A percentile compares a stretch with the other conserved stretches of the same genome.
Conservation (phyloP, 139 green algal species). For the Coelastrella sp. region DNA sequence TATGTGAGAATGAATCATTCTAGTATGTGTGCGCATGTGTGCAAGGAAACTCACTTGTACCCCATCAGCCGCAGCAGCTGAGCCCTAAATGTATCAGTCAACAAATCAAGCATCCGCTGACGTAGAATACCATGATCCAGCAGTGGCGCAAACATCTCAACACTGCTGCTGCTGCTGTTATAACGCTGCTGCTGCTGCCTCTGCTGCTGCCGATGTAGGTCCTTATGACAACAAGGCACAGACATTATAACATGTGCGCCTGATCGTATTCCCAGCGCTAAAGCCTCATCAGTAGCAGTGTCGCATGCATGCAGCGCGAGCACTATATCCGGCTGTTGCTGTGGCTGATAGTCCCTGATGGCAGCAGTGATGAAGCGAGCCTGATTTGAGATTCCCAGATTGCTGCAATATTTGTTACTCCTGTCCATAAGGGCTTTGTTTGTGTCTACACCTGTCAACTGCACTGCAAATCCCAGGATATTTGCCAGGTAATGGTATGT, state of each 20-base stretch:
- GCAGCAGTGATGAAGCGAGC: constrained; percentile 47
- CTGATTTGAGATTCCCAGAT: constrained; percentile 47
- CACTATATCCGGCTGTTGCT: constrained; percentile 60
- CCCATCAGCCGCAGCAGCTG: constrained; percentile 54
- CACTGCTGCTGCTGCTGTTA: constrained; percentile 31
- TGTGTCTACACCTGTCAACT: constrained; percentile 66
- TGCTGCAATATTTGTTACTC: constrained; percentile 38
- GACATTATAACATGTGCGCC: constrained; percentile 60
- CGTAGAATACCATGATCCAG: constrained; percentile 70
- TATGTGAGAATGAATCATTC: no score
- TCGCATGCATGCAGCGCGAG: constrained; percentile 80
- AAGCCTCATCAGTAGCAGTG: constrained; percentile 74
- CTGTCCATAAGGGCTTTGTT: constrained; percentile 64
- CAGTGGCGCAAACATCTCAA: constrained; percentile 48
- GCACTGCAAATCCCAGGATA: constrained; percentile 27
- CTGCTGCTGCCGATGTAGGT: constrained; percentile 61
- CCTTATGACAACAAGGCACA: constrained; percentile 77
- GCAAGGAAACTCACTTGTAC: constrained; percentile 45
- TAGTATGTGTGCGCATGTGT: no score
- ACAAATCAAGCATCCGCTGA: constrained; percentile 70
- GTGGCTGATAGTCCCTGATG: constrained; percentile 44
- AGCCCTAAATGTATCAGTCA: constrained; percentile 68
- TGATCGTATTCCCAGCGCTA: constrained; percentile 64
- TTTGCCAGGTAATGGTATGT: constrained; percentile 67
- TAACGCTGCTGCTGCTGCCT: constrained; percentile 11